phyloP scores from a whole-genome alignment of 2,329 filamentous ascomycete genomes.

The Xylariaceae sp. region DNA sequence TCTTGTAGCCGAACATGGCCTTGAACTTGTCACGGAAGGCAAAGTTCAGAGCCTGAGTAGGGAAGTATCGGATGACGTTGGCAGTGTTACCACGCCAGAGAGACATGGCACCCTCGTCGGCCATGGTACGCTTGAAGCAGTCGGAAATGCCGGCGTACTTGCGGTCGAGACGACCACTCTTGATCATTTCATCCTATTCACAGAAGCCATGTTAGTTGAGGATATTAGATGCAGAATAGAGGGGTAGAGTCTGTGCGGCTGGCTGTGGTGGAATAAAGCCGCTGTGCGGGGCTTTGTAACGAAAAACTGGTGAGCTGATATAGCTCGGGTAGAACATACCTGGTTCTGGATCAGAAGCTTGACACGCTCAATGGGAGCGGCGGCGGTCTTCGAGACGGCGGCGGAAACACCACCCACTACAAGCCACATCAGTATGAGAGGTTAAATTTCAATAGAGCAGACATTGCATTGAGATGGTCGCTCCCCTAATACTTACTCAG shows the following conservation, averaged over 20 bases:
- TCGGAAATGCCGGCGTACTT: conserved; percentile 92
- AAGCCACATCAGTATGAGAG: conserved; percentile 20
- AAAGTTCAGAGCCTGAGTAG: conserved; percentile 99
- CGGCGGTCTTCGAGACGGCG: conserved; percentile 99
- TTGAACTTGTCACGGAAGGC: conserved; percentile 99
- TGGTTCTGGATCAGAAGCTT: conserved; percentile 99
- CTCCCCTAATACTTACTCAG: conserved; percentile 68
- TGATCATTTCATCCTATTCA: conserved; percentile 96
- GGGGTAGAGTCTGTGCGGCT: not conserved
- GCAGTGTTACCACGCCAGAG: conserved; percentile 99
- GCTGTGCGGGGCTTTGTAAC: not conserved
- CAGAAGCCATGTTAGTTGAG: not conserved
- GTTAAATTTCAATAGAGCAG: not conserved
- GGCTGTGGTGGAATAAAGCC: not conserved
- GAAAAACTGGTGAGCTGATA: not conserved
- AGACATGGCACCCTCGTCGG: conserved; percentile 87
- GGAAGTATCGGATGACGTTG: conserved; percentile 99
- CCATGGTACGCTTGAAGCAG: conserved; percentile 90
- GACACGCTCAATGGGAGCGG: conserved; percentile 99
- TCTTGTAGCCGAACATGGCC: conserved; percentile 99
- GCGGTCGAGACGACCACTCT: conserved; percentile 94
- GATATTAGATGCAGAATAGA: not conserved
- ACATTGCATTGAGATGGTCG: not conserved
- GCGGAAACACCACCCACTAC: conserved; percentile 99
- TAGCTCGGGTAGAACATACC: conserved; percentile 53